These are phyloP conservation scores for Trametes elegans DNA, from an alignment of 768 basidiomycete genomes.

Conservation along the genomic window DNA sequence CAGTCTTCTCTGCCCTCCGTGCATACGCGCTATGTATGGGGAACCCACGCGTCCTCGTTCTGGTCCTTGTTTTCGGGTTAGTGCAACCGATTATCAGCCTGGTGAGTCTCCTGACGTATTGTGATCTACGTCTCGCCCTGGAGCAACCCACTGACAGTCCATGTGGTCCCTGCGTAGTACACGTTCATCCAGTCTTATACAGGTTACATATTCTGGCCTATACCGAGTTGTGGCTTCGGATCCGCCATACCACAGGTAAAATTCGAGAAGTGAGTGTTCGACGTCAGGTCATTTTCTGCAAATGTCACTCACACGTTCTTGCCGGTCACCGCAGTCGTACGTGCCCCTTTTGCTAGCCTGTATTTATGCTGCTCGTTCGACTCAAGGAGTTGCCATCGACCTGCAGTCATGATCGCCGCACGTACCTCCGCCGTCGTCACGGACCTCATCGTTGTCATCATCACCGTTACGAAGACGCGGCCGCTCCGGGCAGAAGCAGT, in stretches of 20 bases:
- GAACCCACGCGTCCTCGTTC: background rate
- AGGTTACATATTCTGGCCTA: background rate
- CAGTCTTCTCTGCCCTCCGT: constrained; percentile 1
- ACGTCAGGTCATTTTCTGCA: no score
- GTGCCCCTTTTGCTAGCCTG: background rate
- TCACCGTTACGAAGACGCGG: background rate
- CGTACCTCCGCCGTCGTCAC: background rate
- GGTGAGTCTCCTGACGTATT: no score
- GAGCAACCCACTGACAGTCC: no score
- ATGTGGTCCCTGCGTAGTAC: no score
- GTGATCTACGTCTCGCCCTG: no score
- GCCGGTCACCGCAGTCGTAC: background rate
- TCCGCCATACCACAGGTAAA: background rate
- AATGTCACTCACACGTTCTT: no score
- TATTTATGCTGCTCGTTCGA: background rate
- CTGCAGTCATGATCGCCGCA: background rate
- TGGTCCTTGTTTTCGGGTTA: no score
- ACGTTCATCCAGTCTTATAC: background rate
- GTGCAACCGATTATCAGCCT: no score
- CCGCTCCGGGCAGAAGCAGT: background rate
- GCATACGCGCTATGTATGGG: background rate
- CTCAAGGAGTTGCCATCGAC: background rate
- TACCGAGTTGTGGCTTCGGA: background rate
- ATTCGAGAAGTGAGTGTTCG: background rate
- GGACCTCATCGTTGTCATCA: background rate